Percentiles rank a stretch among this genome's conserved stretches.
Evolutionary conservation across 352 stramenopile genomes (phyloP).

Genomic region (Phytophthora pluvialis): DNA sequence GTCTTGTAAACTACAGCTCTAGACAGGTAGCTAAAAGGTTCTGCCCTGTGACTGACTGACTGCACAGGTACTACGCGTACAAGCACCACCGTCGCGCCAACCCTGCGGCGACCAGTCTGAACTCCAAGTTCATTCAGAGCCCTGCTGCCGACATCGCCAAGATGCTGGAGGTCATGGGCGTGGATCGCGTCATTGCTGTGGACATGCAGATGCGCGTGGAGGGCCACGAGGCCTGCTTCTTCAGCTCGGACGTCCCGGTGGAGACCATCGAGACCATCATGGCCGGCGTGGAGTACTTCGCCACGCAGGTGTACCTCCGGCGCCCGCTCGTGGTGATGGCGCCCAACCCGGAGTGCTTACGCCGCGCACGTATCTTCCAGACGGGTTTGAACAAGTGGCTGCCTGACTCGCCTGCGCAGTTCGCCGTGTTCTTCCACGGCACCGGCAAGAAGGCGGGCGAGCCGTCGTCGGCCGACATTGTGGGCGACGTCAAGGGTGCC

Average conservation of each 20-base stretch:
- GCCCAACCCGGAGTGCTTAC: slow-evolving; percentile 88
- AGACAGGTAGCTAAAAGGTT: slow-evolving; percentile 9
- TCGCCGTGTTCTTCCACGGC: slow-evolving; percentile 86
- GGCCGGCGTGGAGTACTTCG: slow-evolving; percentile 92
- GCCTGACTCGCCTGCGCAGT: slow-evolving; percentile 77
- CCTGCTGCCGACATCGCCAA: slow-evolving; percentile 89
- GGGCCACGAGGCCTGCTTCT: slow-evolving; percentile 92
- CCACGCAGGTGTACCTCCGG: slow-evolving; percentile 81
- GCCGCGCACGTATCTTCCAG: slow-evolving; percentile 87
- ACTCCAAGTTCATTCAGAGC: slow-evolving; percentile 93
- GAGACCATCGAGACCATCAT: slow-evolving; percentile 94
- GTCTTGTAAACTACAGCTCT: background rate
- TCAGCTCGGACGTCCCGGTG: slow-evolving; percentile 90
- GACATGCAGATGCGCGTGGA: slow-evolving; percentile 93
- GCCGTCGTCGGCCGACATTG: slow-evolving; percentile 79
- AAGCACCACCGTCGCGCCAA: slow-evolving; percentile 92
- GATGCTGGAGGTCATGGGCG: slow-evolving; percentile 95
- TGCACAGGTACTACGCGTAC: slow-evolving; percentile 89
- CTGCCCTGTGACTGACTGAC: background rate
- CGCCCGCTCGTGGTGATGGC: slow-evolving; percentile 88
- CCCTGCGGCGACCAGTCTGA: slow-evolving; percentile 87
- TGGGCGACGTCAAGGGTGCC: slow-evolving; percentile 88
- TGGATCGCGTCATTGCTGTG: slow-evolving; percentile 94
- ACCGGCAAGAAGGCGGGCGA: slow-evolving; percentile 61
- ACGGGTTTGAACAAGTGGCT: slow-evolving; percentile 89